These are phyloP conservation scores for Penicillium sclerotigenum DNA, from an alignment of 2,329 filamentous ascomycete species.

Conservation along the genomic window DNA sequence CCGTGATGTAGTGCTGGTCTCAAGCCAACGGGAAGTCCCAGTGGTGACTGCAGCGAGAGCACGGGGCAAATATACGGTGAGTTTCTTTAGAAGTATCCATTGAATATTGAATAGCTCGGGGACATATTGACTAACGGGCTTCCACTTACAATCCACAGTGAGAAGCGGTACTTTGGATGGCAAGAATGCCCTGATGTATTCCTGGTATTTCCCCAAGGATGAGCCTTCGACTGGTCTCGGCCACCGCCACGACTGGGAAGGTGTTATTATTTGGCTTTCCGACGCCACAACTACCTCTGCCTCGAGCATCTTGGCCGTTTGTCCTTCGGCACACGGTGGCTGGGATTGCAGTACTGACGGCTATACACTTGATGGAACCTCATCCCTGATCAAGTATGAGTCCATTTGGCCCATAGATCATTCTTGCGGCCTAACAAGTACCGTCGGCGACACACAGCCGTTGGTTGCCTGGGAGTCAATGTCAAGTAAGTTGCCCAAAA, in stretches of 20 bases:
- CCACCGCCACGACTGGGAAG: slow-evolving; percentile 57
- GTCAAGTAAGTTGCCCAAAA: slow-evolving; percentile 23
- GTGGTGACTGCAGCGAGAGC: slow-evolving; percentile 43
- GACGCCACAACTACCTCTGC: slow-evolving; percentile 36
- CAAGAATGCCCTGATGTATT: slow-evolving; percentile 52
- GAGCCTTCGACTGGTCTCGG: slow-evolving; percentile 45
- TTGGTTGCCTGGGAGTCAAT: slow-evolving; percentile 52
- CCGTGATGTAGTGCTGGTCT: slow-evolving; percentile 43
- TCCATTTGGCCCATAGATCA: slow-evolving; percentile 51
- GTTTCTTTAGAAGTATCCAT: neutral
- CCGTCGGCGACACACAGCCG: slow-evolving; percentile 46
- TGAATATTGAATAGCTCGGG: too few species aligned
- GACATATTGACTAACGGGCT: neutral
- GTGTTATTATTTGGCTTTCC: slow-evolving; percentile 53
- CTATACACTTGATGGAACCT: slow-evolving; percentile 43
- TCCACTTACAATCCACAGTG: slow-evolving; percentile 17
- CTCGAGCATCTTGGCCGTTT: slow-evolving; percentile 48
- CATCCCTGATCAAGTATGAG: slow-evolving; percentile 49
- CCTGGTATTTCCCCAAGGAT: slow-evolving; percentile 54
- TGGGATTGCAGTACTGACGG: slow-evolving; percentile 45
- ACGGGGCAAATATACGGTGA: slow-evolving; percentile 50
- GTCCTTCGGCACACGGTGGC: slow-evolving; percentile 52
- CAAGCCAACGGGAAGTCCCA: slow-evolving; percentile 38
- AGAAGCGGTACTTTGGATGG: slow-evolving; percentile 43
- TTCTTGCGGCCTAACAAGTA: slow-evolving; percentile 42